phyloP scores from a whole-genome alignment of 176 grass and related monocot species.

The Ensete ventricosum region DNA sequence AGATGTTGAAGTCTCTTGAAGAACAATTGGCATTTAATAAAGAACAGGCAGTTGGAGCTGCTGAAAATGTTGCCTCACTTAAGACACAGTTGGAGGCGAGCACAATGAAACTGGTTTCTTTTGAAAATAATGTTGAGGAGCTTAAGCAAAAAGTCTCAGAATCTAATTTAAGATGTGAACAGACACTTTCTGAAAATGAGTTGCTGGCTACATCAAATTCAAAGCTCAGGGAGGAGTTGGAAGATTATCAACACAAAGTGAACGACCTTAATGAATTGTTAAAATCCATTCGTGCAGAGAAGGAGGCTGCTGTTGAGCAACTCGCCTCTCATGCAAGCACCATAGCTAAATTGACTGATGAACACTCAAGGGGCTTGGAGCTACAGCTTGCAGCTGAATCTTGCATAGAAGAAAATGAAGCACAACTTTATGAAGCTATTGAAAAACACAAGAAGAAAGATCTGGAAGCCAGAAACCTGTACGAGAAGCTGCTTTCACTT shows the following conservation, averaged over 20 bases:
- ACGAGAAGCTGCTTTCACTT: slow-evolving; percentile 24
- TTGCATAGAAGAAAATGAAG: background rate
- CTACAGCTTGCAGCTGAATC: slow-evolving; percentile 9
- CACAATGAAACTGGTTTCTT: slow-evolving; percentile 50
- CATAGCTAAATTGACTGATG: slow-evolving; percentile 2
- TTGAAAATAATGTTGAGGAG: slow-evolving; percentile 46
- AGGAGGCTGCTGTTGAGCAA: slow-evolving; percentile 7
- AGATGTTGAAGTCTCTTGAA: slow-evolving; percentile 38
- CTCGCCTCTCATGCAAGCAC: slow-evolving; percentile 10
- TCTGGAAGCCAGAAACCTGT: slow-evolving; percentile 4
- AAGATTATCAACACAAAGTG: slow-evolving; percentile 38
- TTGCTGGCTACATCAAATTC: slow-evolving; percentile 29
- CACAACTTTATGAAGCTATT: slow-evolving; percentile 11
- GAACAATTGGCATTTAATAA: slow-evolving; percentile 44
- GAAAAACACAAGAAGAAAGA: slow-evolving; percentile 1
- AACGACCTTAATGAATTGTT: slow-evolving; percentile 37
- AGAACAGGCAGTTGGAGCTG: slow-evolving; percentile 34
- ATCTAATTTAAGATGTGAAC: slow-evolving; percentile 46
- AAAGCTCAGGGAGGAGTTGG: slow-evolving; percentile 48
- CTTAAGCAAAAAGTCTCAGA: slow-evolving; percentile 37
- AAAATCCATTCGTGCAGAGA: slow-evolving; percentile 27
- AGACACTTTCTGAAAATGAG: slow-evolving; percentile 33
- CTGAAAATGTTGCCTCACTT: slow-evolving; percentile 56
- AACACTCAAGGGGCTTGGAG: slow-evolving; percentile 14
- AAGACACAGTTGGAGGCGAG: slow-evolving; percentile 63